Evolutionary conservation across 169 alveolate genomes (phyloP).

Genomic region (Cryptosporidium xiaoi): DNA sequence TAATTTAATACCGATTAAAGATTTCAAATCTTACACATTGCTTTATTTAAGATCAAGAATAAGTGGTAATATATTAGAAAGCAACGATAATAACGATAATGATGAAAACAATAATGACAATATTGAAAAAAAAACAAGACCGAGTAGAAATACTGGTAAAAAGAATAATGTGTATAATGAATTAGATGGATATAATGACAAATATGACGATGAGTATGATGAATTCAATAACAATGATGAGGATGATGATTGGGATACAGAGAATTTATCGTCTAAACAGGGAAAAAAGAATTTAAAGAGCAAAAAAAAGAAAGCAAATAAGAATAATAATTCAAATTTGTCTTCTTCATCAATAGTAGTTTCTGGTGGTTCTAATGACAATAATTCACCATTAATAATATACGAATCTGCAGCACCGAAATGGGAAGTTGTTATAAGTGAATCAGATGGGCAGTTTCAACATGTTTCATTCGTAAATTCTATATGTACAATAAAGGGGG

Average conservation of each 20-base stretch:
- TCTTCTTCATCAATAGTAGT: slow-evolving; percentile 17
- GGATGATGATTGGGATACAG: slow-evolving; percentile 72
- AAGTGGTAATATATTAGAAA: background rate
- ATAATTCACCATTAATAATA: slow-evolving; percentile 77
- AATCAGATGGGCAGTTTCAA: slow-evolving; percentile 92
- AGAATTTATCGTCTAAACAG: background rate
- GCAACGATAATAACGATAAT: background rate
- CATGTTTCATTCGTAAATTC: slow-evolving; percentile 98
- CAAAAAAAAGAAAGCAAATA: background rate
- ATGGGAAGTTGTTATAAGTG: slow-evolving; percentile 88
- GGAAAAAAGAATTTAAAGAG: slow-evolving; percentile 15
- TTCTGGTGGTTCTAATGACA: slow-evolving; percentile 72
- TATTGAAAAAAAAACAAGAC: background rate
- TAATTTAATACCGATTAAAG: slow-evolving; percentile 88
- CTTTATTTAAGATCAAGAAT: slow-evolving; percentile 84
- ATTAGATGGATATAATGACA: too few species aligned
- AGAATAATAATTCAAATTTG: slow-evolving; percentile 1
- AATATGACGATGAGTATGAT: slow-evolving; percentile 2
- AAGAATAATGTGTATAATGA: background rate
- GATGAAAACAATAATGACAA: background rate
- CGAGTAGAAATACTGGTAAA: background rate
- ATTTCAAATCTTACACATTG: slow-evolving; percentile 94
- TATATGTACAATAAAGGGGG: slow-evolving; percentile 98
- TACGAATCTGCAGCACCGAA: slow-evolving; percentile 80
- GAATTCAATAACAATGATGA: slow-evolving; percentile 11